Evolutionary conservation across 2,329 filamentous ascomycete genomes (phyloP).

Genomic region (Colletotrichum musae): DNA sequence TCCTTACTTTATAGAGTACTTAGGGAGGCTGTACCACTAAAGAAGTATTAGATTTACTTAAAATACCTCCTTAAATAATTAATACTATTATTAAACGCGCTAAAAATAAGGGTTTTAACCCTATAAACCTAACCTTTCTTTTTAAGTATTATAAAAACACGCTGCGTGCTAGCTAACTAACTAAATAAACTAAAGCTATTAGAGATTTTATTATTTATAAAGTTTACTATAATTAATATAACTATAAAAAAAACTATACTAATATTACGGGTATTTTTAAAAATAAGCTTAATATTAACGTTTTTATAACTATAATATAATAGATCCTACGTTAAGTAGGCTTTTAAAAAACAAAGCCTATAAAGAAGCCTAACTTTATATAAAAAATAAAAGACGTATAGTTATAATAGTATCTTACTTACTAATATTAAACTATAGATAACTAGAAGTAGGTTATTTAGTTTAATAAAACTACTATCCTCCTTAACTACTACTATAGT

Average conservation of each 20-base stretch:
- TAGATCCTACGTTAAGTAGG: not conserved
- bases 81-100: conserved; percentile 1
- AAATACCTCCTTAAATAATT: not conserved
- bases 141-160: not conserved
- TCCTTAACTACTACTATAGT: too few relatives aligned
- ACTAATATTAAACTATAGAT: conserved; percentile 9
- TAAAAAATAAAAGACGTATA: not conserved
- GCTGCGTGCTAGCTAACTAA: not conserved
- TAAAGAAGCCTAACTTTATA: conserved; percentile 5
- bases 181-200: not conserved
- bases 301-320: conserved; percentile 4
- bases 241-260: conserved; percentile 15
- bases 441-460: conserved; percentile 17
- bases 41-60: not conserved
- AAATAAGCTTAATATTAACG: conserved; percentile 7
- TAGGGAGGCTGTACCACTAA: not conserved
- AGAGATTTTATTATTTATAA: not conserved
- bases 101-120: not conserved
- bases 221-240: conserved; percentile 14
- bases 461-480: not conserved
- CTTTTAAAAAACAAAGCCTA: not conserved
- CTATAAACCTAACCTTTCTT: not conserved
- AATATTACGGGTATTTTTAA: not conserved
- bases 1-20: conserved; percentile 1
- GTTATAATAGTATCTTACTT: not conserved